Base-by-base conservation (phyloP, 164 flowering plant species). In the Tetrastigma voinierianum region DNA sequence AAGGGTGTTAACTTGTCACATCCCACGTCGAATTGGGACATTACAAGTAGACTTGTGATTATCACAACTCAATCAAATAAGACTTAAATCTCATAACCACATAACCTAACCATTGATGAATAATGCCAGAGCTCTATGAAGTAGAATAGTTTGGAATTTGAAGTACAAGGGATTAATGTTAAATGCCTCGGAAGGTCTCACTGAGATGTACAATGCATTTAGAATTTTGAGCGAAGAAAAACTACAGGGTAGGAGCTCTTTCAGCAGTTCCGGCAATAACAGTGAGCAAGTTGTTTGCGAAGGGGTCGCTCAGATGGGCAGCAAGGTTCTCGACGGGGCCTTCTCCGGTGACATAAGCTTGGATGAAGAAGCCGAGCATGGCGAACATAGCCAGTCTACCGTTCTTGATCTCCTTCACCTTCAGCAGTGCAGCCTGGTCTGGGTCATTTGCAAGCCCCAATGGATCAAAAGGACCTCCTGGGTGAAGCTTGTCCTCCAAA, bases 341-440 rank as follows among this genome's bases (percentile, higher is more conserved):
- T 78, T 95, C 81, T 48, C 98, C 99, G 0, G 99, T 95, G 9
- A 95, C 99, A 24, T 95, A 95, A 11, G 99, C 99, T 77, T 95
- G 98, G 70, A 95, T 48, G 85, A 78, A 95, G 87, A 95, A 95
- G 19, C 89, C 98, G 16, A 95, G 87, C 99, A 95, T 95, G 25
- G 99, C 72, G 67, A 95, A 95, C 99, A 95, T 95, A 15, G 99
- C 97, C 9, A 95, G 82, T 62, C 99, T 81, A 2, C 98, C 98
- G 53, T 95, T 95, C 87, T 95, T 95, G 65, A 95, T 95, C 82
- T 95, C 98, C 84, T 95, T 95, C 78, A 95, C 99, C 86, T 92
- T 92, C 65, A 92, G 71, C 1, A 92, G 1, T 15, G 97, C 97
- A 14, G 88, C 90, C 72, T 92, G 96, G 75, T 92, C 97, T 1